phyloP scores from a whole-genome alignment of 441 rosid genomes.

The Adansonia madagascariensis region DNA sequence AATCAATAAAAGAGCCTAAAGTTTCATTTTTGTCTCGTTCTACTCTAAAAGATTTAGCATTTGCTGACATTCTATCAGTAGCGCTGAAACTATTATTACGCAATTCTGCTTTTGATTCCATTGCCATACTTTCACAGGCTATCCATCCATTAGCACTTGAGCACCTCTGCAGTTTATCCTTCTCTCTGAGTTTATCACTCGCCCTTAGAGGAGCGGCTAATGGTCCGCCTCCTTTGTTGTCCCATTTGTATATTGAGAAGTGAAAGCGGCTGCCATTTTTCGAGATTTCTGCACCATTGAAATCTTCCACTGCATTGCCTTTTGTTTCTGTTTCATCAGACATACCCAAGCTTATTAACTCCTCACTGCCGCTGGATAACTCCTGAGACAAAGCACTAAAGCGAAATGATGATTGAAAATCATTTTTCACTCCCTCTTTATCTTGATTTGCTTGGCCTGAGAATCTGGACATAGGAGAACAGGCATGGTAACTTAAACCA shows the following conservation, averaged over 20 bases:
- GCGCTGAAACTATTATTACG: slow-evolving; percentile 27
- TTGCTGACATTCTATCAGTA: slow-evolving; percentile 26
- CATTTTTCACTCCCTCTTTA: slow-evolving; percentile 40
- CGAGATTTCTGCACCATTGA: slow-evolving; percentile 31
- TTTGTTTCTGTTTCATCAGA: slow-evolving; percentile 36
- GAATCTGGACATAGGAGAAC: slow-evolving; percentile 54
- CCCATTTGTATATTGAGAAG: slow-evolving; percentile 97
- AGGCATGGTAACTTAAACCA: slow-evolving; percentile 36
- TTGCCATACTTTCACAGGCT: slow-evolving; percentile 32
- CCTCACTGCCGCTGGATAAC: slow-evolving; percentile 32
- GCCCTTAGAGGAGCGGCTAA: slow-evolving; percentile 49
- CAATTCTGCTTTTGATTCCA: slow-evolving; percentile 27
- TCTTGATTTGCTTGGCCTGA: slow-evolving; percentile 43
- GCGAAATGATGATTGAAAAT: slow-evolving; percentile 28
- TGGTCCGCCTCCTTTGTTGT: slow-evolving; percentile 74
- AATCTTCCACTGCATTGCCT: slow-evolving; percentile 31
- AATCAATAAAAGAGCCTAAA: slow-evolving; percentile 7
- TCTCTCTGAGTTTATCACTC: slow-evolving; percentile 47
- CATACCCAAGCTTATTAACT: slow-evolving; percentile 29
- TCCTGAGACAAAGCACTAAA: slow-evolving; percentile 45
- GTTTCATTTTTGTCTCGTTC: slow-evolving; percentile 30
- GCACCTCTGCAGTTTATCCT: slow-evolving; percentile 43
- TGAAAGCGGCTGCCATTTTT: slow-evolving; percentile 55
- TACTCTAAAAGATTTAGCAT: slow-evolving; percentile 26
- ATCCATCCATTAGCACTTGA: slow-evolving; percentile 39